Base-by-base conservation (phyloP, 176 grass and related monocot species). In the Olyra latifolia region DNA sequence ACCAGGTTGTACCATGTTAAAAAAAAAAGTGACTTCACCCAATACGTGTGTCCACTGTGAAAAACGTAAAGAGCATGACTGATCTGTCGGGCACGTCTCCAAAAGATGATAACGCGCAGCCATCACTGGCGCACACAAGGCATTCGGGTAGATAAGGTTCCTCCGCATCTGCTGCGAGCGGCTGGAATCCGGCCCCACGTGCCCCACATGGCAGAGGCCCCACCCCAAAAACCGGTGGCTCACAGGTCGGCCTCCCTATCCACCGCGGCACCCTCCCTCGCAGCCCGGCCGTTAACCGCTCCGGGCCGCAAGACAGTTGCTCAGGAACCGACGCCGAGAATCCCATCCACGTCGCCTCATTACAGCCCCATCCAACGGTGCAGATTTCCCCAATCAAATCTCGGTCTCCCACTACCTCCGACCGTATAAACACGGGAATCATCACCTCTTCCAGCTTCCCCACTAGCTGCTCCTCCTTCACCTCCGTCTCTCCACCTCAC, bases 301-400 rank as follows among this genome's bases (percentile, higher is more conserved):
- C 82, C 78, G 65, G 77, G 48, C 87, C 87, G 87, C 82, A 72
- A 8, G 82, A 22, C 56, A 6, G 45, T 13, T 45, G 76, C 43
- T 43, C 55, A 6, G 16, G 30, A 59, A 50, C 69, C 59, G 52
- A 66, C 81, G 50, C 52, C 60, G 1, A 3, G 12, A 28, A 28
- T 56, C 2, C 19, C 8, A 4, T 80, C 77, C 77, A 86, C 77
- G 48, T 74, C 69, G 16, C 40, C 27, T 5, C 35, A 4, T 2
- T 10, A n/a, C 30, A 7, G 2, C 29, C 57, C 2, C 13, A 84
- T 75, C 70, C 41, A 84, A 95, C 93, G 89, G 84, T 20, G 2
- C 8, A 0, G 78, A 84, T 80, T 29, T 43, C n/a, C 80, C 68
- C 84, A 75, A 95, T 92, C 87, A 81, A 87, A 92, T 95, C 89